Base-by-base conservation (phyloP, 768 basidiomycete species). In the Steccherinum ochraceum region DNA sequence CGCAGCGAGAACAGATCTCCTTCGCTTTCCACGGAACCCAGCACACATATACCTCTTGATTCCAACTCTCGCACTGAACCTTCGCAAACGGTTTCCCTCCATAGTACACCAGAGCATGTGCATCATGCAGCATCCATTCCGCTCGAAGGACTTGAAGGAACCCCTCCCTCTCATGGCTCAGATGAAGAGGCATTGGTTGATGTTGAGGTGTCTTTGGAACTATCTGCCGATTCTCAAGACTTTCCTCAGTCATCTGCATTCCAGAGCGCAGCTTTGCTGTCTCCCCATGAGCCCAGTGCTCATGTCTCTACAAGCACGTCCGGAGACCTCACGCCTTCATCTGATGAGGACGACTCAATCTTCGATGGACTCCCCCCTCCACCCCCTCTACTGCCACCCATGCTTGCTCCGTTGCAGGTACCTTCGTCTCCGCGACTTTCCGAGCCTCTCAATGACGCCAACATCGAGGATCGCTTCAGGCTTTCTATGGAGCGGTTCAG, bases 1-100 rank as follows among this genome's bases (percentile, higher is more conserved):
- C 46, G 55, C 18, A 53, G 51, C 46, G 52, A 56, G 42, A 49
- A 21, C 20, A 50, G 51, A 45, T 56, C 55, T 21, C 52, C 30
- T 16, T 16, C 7, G 7, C 49, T 20, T 12, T 51, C 24, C 52
- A 46, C 43, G 52, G 30, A 35, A 35, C 30, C 30, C 16, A n/a
- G n/a, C n/a, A n/a, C n/a, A n/a, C n/a, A n/a, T n/a, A 35, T 35
- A 7, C 7, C 30, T 35, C 30, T 7, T 16, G 7, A 7, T 35
- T 16, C 7, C 7, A 35, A 7, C 30, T 35, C 30, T 16, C 7
- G 16, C 16, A 35, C 30, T 16, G 16, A 7, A 7, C 30, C 30
- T 35, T 35, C 30, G 7, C n/a, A n/a, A n/a, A n/a, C n/a, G n/a
- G n/a, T n/a, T n/a, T n/a, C n/a, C n/a, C n/a, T n/a, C n/a, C n/a